Percentiles rank a stretch among this genome's conserved stretches.
Evolutionary conservation across 202 grass and related monocot genomes (phyloP).

Genomic region (Musa balbisiana): DNA sequence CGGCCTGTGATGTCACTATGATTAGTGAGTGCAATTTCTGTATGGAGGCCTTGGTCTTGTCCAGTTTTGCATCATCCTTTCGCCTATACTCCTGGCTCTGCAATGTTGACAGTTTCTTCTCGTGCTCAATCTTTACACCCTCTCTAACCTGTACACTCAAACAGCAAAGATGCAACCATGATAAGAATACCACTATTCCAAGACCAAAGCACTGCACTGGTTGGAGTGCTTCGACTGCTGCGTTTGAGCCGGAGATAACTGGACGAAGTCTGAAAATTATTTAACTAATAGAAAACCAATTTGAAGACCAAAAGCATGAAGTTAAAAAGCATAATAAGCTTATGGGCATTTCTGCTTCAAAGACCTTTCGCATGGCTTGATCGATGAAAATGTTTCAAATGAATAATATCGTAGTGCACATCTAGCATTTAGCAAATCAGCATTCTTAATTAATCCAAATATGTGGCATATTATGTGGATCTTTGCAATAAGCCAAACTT

Average conservation of each 20-base stretch:
- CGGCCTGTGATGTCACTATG: slow-evolving; percentile 27
- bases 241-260: background rate
- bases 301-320: background rate
- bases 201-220: background rate
- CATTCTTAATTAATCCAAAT: no score
- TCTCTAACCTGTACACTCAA: slow-evolving; percentile 36
- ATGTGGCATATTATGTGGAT: background rate
- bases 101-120: slow-evolving; percentile 44
- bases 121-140: slow-evolving; percentile 46
- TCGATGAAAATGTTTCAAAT: no score
- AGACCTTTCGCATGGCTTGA: background rate
- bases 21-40: slow-evolving; percentile 42
- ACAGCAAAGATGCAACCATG: background rate
- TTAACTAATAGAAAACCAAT: background rate
- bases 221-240: background rate
- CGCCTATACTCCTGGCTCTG: slow-evolving; percentile 34
- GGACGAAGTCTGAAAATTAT: background rate
- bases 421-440: no score
- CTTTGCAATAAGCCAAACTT: background rate
- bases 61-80: slow-evolving; percentile 39
- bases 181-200: background rate
- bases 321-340: background rate
- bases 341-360: background rate
- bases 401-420: no score
- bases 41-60: slow-evolving; percentile 50